Conservation (phyloP, 345 rosid species). For the Alliaria petiolata region DNA sequence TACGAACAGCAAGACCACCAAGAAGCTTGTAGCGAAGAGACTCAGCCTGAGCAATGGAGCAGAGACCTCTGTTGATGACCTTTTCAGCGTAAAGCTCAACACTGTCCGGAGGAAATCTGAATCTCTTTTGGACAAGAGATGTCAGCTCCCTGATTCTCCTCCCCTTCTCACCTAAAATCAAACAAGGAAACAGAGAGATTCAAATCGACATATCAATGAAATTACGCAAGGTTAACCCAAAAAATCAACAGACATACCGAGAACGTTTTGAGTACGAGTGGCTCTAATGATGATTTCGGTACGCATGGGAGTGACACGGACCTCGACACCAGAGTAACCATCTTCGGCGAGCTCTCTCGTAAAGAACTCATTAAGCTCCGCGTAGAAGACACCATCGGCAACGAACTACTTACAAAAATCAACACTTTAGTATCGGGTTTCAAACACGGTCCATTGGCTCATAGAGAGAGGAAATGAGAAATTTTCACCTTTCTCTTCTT, state of each 20-base stretch:
- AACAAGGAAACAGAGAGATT: no score
- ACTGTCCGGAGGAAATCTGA: conserved; percentile 69
- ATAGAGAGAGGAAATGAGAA: neutral
- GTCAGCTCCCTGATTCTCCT: conserved; percentile 90
- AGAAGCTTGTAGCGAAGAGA: conserved; percentile 92
- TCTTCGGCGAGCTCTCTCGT: conserved; percentile 86
- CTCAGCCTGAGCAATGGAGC: conserved; percentile 92
- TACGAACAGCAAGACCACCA: conserved; percentile 90
- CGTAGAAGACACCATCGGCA: conserved; percentile 80
- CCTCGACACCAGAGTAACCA: conserved; percentile 92
- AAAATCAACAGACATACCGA: conserved; percentile 38
- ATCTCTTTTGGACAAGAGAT: conserved; percentile 84
- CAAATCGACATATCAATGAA: no score
- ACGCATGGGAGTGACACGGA: conserved; percentile 82
- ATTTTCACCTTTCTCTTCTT: conserved; percentile 66
- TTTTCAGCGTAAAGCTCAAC: conserved; percentile 92
- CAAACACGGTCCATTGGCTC: neutral
- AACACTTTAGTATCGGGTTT: neutral
- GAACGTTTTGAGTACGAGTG: conserved; percentile 86
- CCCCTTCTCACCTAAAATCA: conserved; percentile 66
- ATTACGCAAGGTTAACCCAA: no score
- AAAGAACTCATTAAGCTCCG: conserved; percentile 74
- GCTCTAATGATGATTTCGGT: conserved; percentile 88
- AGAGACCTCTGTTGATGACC: conserved; percentile 75
- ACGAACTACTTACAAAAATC: conserved; percentile 46